phyloP scores from a whole-genome alignment of 768 basidiomycete genomes.

The Russula olivacea region DNA sequence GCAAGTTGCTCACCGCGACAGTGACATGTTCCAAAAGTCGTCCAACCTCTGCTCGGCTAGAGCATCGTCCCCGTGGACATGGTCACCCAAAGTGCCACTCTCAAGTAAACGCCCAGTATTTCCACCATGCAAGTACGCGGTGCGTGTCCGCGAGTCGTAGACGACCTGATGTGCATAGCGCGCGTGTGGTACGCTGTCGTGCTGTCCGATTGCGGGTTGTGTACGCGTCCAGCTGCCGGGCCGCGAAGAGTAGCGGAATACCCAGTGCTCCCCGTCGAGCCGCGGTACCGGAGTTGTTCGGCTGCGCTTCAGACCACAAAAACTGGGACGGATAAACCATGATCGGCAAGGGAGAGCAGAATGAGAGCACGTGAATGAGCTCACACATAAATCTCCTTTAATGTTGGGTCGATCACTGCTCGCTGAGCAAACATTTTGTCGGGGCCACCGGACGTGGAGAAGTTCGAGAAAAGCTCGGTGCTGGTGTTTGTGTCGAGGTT shows the following conservation, averaged over 20 bases:
- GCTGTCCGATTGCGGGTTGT: not conserved
- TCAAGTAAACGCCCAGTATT: conserved; percentile 48
- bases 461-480: conserved; percentile 58
- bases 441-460: conserved; percentile 56
- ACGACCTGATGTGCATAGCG: conserved; percentile 78
- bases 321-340: conserved; percentile 34
- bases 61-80: conserved; percentile 18
- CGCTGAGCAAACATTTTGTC: conserved; percentile 70
- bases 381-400: conserved; percentile 71
- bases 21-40: conserved; percentile 73
- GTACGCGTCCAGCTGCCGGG: conserved; percentile 58
- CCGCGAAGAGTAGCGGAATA: conserved; percentile 53
- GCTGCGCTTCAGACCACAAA: conserved; percentile 53
- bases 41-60: conserved; percentile 41
- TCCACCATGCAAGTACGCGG: conserved; percentile 69
- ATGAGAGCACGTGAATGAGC: conserved; percentile 27
- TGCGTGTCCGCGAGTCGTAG: conserved; percentile 53
- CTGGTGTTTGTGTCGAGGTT: conserved; percentile 53
- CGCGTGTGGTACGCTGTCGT: conserved; percentile 40
- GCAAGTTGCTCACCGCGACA: conserved; percentile 49
- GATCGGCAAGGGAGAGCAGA: not conserved
- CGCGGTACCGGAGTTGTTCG: conserved; percentile 38
- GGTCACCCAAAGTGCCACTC: conserved; percentile 20
- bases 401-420: conserved; percentile 56
- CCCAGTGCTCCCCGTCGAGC: conserved; percentile 54